Conservation (phyloP, 306 rosid genomes). For the Citrullus amarus region DNA sequence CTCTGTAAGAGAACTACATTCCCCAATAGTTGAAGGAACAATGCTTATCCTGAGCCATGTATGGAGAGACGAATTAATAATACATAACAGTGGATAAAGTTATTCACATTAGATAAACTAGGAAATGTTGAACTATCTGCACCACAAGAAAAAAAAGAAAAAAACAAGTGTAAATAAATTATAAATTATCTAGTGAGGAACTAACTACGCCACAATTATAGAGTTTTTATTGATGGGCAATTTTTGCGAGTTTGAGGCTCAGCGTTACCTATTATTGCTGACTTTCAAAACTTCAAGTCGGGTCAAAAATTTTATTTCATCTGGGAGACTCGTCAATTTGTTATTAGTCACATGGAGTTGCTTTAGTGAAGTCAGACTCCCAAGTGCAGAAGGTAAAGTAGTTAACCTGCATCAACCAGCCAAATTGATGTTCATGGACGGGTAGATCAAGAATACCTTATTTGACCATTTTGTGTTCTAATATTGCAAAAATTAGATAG, state of each 20-base stretch:
- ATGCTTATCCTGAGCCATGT: slow-evolving; percentile 46
- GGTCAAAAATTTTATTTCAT: slow-evolving; percentile 48
- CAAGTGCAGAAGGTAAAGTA: slow-evolving; percentile 49
- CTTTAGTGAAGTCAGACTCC: slow-evolving; percentile 47
- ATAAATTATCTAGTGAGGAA: background rate
- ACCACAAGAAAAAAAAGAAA: background rate
- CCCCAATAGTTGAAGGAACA: slow-evolving; percentile 42
- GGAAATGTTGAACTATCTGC: background rate
- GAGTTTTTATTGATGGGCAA: background rate
- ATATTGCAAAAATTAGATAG: background rate
- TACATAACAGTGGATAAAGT: background rate
- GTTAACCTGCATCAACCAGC: slow-evolving; percentile 43
- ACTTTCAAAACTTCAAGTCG: slow-evolving; percentile 59
- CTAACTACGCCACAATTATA: background rate
- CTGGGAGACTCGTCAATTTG: slow-evolving; percentile 55
- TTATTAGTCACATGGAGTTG: slow-evolving; percentile 60
- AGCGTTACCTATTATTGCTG: slow-evolving; percentile 60
- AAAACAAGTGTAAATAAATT: background rate
- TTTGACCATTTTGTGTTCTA: background rate
- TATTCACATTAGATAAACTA: background rate
- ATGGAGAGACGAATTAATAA: background rate
- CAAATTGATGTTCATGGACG: background rate
- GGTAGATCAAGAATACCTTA: background rate
- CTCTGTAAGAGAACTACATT: slow-evolving; percentile 72
- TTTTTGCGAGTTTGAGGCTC: background rate